Conservation (phyloP, 2,329 filamentous ascomycete genomes). For the Stylonectria norvegica region DNA sequence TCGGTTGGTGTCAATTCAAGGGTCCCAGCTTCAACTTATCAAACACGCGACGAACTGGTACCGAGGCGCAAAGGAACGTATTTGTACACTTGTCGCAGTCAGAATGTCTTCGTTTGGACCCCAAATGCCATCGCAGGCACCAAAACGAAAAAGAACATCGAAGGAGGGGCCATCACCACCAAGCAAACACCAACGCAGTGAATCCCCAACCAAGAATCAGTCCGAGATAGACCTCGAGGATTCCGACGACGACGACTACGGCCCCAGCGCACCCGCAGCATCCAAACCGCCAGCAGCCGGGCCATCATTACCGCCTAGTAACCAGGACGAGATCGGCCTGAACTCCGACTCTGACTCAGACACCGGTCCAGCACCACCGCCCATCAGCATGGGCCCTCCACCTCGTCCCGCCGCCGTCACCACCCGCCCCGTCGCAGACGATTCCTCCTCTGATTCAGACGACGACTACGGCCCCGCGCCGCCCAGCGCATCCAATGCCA, state of each 20-base stretch:
- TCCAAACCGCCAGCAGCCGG: slow-evolving; percentile 18
- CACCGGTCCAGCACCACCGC: slow-evolving; percentile 37
- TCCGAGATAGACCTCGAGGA: slow-evolving; percentile 47
- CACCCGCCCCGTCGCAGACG: slow-evolving; percentile 25
- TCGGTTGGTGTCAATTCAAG: slow-evolving; percentile 6
- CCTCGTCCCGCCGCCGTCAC: slow-evolving; percentile 30
- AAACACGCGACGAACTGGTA: slow-evolving; percentile 9
- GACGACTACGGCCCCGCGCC: slow-evolving; percentile 60
- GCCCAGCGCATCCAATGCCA: slow-evolving; percentile 45
- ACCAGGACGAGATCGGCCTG: slow-evolving; percentile 42
- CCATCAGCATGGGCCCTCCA: slow-evolving; percentile 30
- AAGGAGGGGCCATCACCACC: slow-evolving; percentile 35
- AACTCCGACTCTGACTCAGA: slow-evolving; percentile 35
- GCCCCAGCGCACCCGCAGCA: slow-evolving; percentile 32
- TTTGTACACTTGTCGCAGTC: slow-evolving; percentile 10
- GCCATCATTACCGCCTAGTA: slow-evolving; percentile 26
- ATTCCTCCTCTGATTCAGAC: slow-evolving; percentile 43
- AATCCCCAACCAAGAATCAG: slow-evolving; percentile 37
- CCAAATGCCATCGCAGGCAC: slow-evolving; percentile 63
- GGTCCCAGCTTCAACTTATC: slow-evolving; percentile 7
- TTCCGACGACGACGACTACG: slow-evolving; percentile 40
- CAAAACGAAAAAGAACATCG: slow-evolving; percentile 58
- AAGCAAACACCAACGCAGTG: slow-evolving; percentile 39
- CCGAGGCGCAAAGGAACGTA: background rate
- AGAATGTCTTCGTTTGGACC: slow-evolving; percentile 68